A percentile compares a stretch with the other conserved stretches of the same genome.
Evolutionary conservation across 148 eudicot species (phyloP).

Genomic region (Suaeda aralocaspica): DNA sequence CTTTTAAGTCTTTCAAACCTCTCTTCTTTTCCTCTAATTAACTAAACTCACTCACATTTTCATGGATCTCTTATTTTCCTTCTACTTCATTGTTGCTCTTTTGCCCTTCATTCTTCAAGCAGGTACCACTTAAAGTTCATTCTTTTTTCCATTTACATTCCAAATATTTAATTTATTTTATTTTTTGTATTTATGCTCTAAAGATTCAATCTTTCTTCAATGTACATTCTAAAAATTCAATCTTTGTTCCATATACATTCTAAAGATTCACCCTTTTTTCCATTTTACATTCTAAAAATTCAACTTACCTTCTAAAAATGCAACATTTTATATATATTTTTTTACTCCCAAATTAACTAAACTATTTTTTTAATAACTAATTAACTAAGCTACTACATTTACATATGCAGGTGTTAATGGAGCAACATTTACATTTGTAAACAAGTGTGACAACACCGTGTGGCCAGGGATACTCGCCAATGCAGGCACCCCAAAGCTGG

Average conservation of each 20-base stretch:
- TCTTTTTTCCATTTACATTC: neutral
- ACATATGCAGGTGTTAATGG: slow-evolving; percentile 34
- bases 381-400: neutral
- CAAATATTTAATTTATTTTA: neutral
- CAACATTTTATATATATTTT: too few species aligned
- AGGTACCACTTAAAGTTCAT: slow-evolving; percentile 11
- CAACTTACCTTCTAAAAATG: too few species aligned
- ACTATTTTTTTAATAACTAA: too few species aligned
- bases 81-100: slow-evolving; percentile 20
- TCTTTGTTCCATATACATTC: neutral
- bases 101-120: slow-evolving; percentile 17
- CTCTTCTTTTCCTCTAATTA: neutral
- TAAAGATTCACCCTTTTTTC: neutral
- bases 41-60: neutral
- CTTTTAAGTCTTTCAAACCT: neutral
- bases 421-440: slow-evolving; percentile 64
- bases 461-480: slow-evolving; percentile 92
- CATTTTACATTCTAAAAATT: neutral
- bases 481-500: slow-evolving; percentile 64
- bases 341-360: too few species aligned
- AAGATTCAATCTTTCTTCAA: too few species aligned
- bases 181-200: too few species aligned
- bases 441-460: slow-evolving; percentile 64
- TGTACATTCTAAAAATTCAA: neutral
- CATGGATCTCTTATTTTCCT: slow-evolving; percentile 25